Conservation (phyloP, 1,139 yeast species). For the Hansenula sp. region DNA sequence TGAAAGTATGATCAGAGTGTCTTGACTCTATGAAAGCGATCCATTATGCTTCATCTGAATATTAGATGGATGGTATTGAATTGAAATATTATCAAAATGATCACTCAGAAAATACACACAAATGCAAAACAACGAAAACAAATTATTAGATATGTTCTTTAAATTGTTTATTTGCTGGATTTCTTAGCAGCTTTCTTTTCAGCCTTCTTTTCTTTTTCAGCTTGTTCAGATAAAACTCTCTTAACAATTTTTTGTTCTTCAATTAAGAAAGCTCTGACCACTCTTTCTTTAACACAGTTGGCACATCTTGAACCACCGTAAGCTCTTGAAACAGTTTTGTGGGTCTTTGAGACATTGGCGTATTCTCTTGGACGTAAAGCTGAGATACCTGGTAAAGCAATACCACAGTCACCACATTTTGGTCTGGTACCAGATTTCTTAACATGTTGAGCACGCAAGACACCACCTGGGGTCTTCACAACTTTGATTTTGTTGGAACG, state of each 20-base stretch:
- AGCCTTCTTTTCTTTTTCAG: slow-evolving; percentile 67
- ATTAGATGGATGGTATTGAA: too few species aligned
- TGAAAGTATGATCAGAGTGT: neutral
- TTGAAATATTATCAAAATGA: neutral
- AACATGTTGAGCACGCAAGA: slow-evolving; percentile 94
- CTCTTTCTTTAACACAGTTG: slow-evolving; percentile 97
- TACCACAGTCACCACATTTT: slow-evolving; percentile 99
- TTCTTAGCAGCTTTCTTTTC: slow-evolving; percentile 23
- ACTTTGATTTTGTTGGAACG: slow-evolving; percentile 98
- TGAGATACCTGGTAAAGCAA: slow-evolving; percentile 85
- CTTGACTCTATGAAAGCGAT: neutral
- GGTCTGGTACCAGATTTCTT: slow-evolving; percentile 94
- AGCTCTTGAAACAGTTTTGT: slow-evolving; percentile 98
- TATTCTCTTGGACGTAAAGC: slow-evolving; percentile 97
- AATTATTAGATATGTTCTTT: neutral
- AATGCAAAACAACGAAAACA: neutral
- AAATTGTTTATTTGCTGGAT: slow-evolving; percentile 19
- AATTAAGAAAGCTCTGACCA: slow-evolving; percentile 97
- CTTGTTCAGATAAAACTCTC: slow-evolving; percentile 95
- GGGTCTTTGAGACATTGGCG: slow-evolving; percentile 91
- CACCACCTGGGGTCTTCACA: slow-evolving; percentile 99
- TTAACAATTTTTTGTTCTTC: slow-evolving; percentile 99
- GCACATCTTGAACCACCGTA: slow-evolving; percentile 99
- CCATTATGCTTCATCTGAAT: too few species aligned
- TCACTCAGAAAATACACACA: neutral